Evolutionary conservation across 2,329 filamentous ascomycete genomes (phyloP), one percentile per base, ranked within the genome.

Genomic region (Nothophoma quercina): DNA sequence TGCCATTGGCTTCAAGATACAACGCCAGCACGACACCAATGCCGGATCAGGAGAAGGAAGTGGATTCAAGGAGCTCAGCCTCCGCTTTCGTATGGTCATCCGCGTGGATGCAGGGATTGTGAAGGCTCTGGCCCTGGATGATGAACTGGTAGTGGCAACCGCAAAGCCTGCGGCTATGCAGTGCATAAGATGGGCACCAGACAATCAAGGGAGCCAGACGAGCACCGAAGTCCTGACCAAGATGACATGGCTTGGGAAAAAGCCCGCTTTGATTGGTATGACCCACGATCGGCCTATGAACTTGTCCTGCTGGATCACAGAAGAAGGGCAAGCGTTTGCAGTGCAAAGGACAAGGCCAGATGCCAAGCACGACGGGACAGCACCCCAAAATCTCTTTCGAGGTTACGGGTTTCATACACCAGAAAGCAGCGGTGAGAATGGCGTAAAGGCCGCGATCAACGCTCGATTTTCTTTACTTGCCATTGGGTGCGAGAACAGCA

Each of bases 281-380:
- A 88, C 93, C 1, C 88, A 96, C 70, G 95, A 99, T 73, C 85
- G 93, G 55, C 93, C 95, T 0, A 99, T 99, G 93, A 97, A 96
- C 67, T 80, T 99, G 10, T 88, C 90, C 8, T 91, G 93, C 8
- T 99, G 95, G 95, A 85, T 96, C 50, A 95, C 91, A 5, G 89
- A 82, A 65, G 92, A 96, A 65, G 95, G 95, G 6, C 87, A 86
- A 70, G 92, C 88, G 1, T 98, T 96, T 75, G 93, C 93, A 15
- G 93, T 98, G 19, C 95, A 98, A 74, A 86, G 91, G 54, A 69
- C 81, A 13, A 63, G 69, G 39, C 56, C 71, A 8, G 67, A 56
- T 7, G 28, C 60, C 2, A 63, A 69, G 21, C 35, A 22, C 5
- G 73, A 85, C 32, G 71, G 78, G 1, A 77, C 78, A 13, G 79